Evolutionary conservation across 83 land plant species (phyloP), one percentile per base, ranked within the genome.

Genomic region (Picea mariana): DNA sequence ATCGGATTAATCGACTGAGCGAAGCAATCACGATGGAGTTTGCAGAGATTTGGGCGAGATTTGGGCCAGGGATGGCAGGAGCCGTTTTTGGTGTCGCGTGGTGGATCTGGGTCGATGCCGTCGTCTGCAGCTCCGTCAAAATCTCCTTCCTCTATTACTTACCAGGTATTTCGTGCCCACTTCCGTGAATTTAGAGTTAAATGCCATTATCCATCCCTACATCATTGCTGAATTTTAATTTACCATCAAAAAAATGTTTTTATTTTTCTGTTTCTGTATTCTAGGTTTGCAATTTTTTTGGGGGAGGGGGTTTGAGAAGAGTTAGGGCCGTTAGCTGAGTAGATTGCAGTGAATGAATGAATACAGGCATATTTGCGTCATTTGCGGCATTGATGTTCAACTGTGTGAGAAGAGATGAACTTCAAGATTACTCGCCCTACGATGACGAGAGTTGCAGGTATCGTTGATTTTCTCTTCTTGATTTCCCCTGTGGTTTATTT

Each of bases 21-120:
- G 59, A 55, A 55, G 59, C 59, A 55, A 55, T 55, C 59, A 15
- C 77, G 81, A 94, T 92, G 96, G 96, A 93, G 60, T 85, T 83
- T 68, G 80, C 79, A 77, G 93, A 94, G 90, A 61, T 96, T 5
- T 96, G 97, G 98, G 89, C 87, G 52, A 94, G 87, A 38, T 82
- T 96, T 40, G 98, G 98, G 21, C 98, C 98, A 7, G 96, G 95
- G 27, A 55, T 96, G 21, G 86, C 98, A 11, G 98, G 98, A 13
- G 95, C 98, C 20, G 91, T 94, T 7, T 96, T 96, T 82, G 98
- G 98, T 17, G 95, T 93, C 27, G 98, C 93, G 4, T 96, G 98
- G 98, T 96, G 98, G 98, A 91, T 94, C 84, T 96, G 98, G 98
- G 92, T 96, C 77, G 98, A 96, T 83, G 98, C 98, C 82, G 97